Base-by-base conservation (phyloP, 345 rosid genomes). In the Linum trigynum region DNA sequence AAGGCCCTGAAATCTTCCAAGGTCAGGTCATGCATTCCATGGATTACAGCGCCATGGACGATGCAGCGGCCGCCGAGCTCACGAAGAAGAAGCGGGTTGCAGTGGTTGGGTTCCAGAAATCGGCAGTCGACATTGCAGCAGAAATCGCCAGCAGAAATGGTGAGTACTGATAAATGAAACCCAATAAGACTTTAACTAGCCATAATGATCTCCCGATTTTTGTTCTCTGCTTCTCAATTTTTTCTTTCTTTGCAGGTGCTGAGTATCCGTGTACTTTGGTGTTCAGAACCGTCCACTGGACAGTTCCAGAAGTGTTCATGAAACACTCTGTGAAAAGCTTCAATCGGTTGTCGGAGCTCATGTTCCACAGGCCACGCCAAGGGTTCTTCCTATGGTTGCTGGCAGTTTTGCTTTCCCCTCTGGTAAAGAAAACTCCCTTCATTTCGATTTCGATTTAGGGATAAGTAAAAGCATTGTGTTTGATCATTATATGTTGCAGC, bases 331-430 rank as follows among this genome's bases (percentile, higher is more conserved):
- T 55, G 39, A 45, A 32, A 56, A 59, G 58, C 37, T 72, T 79
- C 3, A 83, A 43, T 60, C 82, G 82, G 50, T 81, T 77, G 61
- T n/a, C 61, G 0, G 87, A 75, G 67, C 68, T 68, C 41, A 51
- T 76, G 65, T 42, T 80, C 65, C 82, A 83, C 72, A 83, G 74
- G 75, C 84, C 86, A 15, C 70, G 66, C 9, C 79, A 80, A 80
- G 79, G 78, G 9, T 38, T 74, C 50, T 68, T 78, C 57, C 62
- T 61, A 39, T 69, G 75, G 63, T 64, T 80, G 60, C 45, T 76
- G 23, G 75, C 68, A 0, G 3, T 38, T 10, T 55, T 61, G 40
- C 77, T 79, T 57, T 59, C 82, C 37, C 82, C 83, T 5, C 7
- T 74, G 76, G 84, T 78, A 76, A 69, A 1, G 7, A 56, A 56